Conservation (phyloP, 345 rosid genomes). For the Syzygium aromaticum region DNA sequence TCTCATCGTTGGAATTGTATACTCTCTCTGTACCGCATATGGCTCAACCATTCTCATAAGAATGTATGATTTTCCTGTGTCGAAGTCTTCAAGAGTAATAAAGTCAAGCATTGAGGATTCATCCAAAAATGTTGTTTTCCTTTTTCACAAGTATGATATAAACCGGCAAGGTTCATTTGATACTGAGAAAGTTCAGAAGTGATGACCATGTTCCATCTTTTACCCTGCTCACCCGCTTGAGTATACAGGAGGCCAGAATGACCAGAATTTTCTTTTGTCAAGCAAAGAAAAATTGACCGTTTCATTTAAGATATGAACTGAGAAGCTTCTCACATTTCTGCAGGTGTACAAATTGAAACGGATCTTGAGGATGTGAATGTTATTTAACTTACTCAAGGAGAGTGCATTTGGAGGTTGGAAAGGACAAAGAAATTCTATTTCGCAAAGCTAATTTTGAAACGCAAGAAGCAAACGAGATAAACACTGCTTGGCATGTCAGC, state of each 20-base stretch:
- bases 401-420: background rate
- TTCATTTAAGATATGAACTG: background rate
- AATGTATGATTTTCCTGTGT: background rate
- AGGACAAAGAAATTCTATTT: background rate
- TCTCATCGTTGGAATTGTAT: background rate
- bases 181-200: background rate
- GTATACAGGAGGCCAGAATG: background rate
- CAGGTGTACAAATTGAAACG: conserved; percentile 65
- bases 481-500: background rate
- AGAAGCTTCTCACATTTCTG: conserved; percentile 2
- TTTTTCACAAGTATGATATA: background rate
- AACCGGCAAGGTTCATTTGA: background rate
- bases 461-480: background rate
- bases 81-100: background rate
- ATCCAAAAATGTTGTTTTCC: background rate
- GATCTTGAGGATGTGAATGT: conserved; percentile 48
- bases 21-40: background rate
- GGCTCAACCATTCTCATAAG: background rate
- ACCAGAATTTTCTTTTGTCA: background rate
- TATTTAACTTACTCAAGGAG: background rate
- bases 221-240: background rate
- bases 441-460: background rate
- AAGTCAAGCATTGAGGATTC: background rate
- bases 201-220: background rate
- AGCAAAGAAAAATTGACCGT: background rate